Evolutionary conservation across 106 monocot genomes (phyloP), one percentile per base, ranked within the genome.

Genomic region (Posidonia australis): DNA sequence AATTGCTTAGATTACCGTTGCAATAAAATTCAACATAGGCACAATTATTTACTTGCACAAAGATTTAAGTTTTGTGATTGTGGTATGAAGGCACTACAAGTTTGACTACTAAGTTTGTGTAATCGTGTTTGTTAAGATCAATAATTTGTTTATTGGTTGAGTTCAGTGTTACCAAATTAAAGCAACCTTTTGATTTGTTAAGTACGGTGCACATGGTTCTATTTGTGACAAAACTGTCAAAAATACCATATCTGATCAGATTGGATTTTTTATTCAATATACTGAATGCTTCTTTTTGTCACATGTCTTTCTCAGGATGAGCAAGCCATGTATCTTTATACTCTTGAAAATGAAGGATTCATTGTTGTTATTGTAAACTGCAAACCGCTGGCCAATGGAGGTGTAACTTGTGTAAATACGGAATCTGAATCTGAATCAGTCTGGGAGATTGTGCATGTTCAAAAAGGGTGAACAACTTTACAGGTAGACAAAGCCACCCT

Each of bases 311-410:
- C 68, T 67, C 77, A 94, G 94, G 94, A 86, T 70, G 94, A 94
- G 67, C 86, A 86, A 65, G 86, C 84, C 20, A 94, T 94, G 94
- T 90, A 90, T 78, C 83, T 94, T 20, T 89, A 70, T 58, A 86
- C 94, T 13, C 80, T 94, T 55, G 78, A 84, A 62, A 80, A 73
- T 2, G 94, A 94, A 60, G 74, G 64, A 21, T 94, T 82, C 77
- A 70, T 72, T 57, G 79, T 86, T 58, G 63, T 84, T 18, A 23
- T 94, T 14, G 80, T 86, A 54, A 79, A 79, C 56, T 62, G 58
- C 58, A 77, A 68, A 10, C 59, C 27, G 13, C 54, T 17, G 1
- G 18, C 14, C 9, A 51, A 28, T 19, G 51, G 10, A 29, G 30
- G 27, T 25, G 41, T 1, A 6, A 14, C 13, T 58, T 20, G 51